Evolutionary conservation across 2,329 filamentous ascomycete genomes (phyloP).

Genomic region (Colletotrichum falcatum): DNA sequence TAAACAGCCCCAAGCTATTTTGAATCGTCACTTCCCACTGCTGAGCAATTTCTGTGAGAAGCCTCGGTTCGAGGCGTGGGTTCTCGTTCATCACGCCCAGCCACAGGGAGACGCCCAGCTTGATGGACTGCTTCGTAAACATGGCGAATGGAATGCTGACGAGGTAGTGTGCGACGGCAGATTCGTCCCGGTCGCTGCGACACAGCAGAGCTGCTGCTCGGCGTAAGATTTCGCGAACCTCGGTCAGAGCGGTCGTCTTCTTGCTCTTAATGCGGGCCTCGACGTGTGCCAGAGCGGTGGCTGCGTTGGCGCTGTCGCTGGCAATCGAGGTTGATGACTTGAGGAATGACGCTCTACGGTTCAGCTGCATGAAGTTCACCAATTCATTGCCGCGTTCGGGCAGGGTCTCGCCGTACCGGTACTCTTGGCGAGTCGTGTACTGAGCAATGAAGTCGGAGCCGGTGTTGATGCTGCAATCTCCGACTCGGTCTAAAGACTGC

Average conservation of each 20-base stretch:
- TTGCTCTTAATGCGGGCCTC: constrained; percentile 77
- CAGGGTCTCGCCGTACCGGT: constrained; percentile 84
- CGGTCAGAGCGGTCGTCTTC: constrained; percentile 76
- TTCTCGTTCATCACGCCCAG: constrained; percentile 98
- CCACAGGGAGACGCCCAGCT: constrained; percentile 95
- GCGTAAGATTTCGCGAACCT: constrained; percentile 84
- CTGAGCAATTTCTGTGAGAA: constrained; percentile 87
- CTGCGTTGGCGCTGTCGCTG: constrained; percentile 68
- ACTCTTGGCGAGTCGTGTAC: constrained; percentile 96
- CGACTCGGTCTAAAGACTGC: constrained; percentile 81
- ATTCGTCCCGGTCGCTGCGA: constrained; percentile 79
- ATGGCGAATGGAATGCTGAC: constrained; percentile 93
- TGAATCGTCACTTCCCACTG: constrained; percentile 91
- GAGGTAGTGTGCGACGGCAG: constrained; percentile 84
- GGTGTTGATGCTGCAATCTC: constrained; percentile 83
- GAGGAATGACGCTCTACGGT: constrained; percentile 64
- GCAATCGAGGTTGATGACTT: constrained; percentile 63
- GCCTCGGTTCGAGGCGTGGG: constrained; percentile 84
- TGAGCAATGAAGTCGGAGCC: constrained; percentile 97
- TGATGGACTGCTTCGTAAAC: constrained; percentile 95
- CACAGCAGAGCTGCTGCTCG: constrained; percentile 90
- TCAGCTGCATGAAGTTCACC: constrained; percentile 69
- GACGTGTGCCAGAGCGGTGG: constrained; percentile 77
- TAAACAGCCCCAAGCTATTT: constrained; percentile 84
- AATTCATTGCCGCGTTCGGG: constrained; percentile 77